Percentiles rank a stretch among this genome's conserved stretches.
Conservation (phyloP, 2,329 filamentous ascomycete genomes). For the Stylonectria norvegica region DNA sequence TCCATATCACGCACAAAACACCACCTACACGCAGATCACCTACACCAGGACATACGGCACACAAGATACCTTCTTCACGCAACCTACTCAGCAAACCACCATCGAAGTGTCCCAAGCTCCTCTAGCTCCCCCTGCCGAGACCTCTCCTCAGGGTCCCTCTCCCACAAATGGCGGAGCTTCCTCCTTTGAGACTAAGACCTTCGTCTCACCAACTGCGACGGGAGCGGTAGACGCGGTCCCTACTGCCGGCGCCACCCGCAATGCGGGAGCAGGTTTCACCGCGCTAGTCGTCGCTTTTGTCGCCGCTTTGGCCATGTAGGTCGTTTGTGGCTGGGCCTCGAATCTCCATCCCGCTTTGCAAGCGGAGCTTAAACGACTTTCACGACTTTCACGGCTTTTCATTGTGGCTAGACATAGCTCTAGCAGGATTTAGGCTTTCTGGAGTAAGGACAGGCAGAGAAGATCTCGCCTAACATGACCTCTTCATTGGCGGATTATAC, state of each 20-base stretch:
- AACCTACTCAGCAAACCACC: too few species aligned
- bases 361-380: too few species aligned
- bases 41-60: conserved; percentile 3
- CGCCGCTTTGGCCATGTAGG: conserved; percentile 37
- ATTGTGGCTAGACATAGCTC: too few species aligned
- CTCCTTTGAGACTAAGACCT: conserved; percentile 13
- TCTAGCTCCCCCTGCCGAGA: conserved; percentile 6
- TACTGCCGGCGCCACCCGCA: conserved; percentile 38
- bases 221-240: conserved; percentile 24
- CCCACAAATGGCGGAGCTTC: conserved; percentile 1
- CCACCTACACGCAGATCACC: conserved; percentile 5
- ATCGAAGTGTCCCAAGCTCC: too few species aligned
- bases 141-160: conserved; percentile 10
- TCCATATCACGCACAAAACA: too few species aligned
- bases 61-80: conserved; percentile 3
- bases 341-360: not conserved
- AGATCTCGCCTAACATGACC: too few species aligned
- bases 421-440: too few species aligned
- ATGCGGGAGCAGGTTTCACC: conserved; percentile 33
- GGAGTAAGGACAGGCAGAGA: too few species aligned
- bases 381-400: too few species aligned
- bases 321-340: too few species aligned
- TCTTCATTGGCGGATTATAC: too few species aligned
- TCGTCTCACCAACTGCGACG: conserved; percentile 7
- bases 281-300: conserved; percentile 39